These are phyloP conservation scores for Furcasterigmium sp. DNA, from an alignment of 2,329 filamentous ascomycete species.

Conservation along the genomic window DNA sequence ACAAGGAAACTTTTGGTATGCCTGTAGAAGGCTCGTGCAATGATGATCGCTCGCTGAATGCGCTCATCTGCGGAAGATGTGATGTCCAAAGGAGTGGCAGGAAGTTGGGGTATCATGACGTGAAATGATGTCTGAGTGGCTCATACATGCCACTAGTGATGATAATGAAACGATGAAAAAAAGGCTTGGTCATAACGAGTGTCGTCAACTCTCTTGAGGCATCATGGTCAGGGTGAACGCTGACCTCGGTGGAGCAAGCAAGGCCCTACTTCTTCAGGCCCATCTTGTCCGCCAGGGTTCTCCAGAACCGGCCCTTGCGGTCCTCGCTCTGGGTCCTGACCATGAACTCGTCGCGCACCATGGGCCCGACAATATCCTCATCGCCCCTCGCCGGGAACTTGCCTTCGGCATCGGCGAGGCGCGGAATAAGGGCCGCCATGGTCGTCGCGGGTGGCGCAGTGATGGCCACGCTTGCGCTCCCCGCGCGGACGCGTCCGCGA, in stretches of 20 bases:
- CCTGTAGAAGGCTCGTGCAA: too few relatives aligned
- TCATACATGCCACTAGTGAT: too few relatives aligned
- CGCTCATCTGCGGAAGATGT: conserved; percentile 6
- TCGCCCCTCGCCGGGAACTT: conserved; percentile 89
- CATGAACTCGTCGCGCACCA: conserved; percentile 62
- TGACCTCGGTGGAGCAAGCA: too few relatives aligned
- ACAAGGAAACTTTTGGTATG: too few relatives aligned
- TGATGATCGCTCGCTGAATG: too few relatives aligned
- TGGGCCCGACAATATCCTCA: conserved; percentile 89
- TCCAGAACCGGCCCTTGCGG: conserved; percentile 42
- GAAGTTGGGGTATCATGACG: conserved; percentile 20
- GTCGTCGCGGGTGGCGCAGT: conserved; percentile 43
- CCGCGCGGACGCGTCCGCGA: conserved; percentile 31
- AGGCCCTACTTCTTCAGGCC: conserved; percentile 17
- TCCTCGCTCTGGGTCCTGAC: conserved; percentile 37
- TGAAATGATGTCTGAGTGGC: too few relatives aligned
- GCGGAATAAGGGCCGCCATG: conserved; percentile 48
- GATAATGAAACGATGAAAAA: background rate
- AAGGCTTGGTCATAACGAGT: background rate
- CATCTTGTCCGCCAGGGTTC: conserved; percentile 41
- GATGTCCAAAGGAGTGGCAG: conserved; percentile 8
- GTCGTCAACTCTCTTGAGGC: background rate
- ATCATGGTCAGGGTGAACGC: too few relatives aligned
- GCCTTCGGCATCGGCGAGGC: conserved; percentile 65
- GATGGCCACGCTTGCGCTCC: conserved; percentile 30